These are phyloP conservation scores for Terana coerulea DNA, from an alignment of 768 basidiomycete genomes.

Conservation along the genomic window DNA sequence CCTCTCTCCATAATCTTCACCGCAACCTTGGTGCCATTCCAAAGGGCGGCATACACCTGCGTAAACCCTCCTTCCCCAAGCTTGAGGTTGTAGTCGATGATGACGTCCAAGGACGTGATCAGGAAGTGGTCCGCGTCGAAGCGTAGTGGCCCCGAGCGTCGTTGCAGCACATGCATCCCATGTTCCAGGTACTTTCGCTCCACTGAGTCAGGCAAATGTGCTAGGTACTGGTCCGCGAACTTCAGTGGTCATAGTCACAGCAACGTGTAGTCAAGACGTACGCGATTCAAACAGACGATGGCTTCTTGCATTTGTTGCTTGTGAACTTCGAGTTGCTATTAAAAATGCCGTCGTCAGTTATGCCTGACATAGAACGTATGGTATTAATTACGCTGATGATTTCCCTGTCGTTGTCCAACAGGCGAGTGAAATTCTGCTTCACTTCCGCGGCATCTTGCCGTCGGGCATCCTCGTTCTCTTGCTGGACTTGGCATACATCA, in stretches of 20 bases:
- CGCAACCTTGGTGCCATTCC: constrained; percentile 8
- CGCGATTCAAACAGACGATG: constrained; percentile 3
- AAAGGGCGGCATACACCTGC: constrained; percentile 5
- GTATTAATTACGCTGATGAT: not conserved
- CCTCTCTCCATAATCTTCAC: constrained; percentile 6
- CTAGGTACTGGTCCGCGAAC: not conserved
- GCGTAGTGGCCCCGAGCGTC: not conserved
- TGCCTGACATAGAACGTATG: not conserved
- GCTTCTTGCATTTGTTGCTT: constrained; percentile 10
- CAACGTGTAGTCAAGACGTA: not conserved
- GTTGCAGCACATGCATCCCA: constrained; percentile 3
- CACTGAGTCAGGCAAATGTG: not conserved
- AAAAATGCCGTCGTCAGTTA: too few species aligned
- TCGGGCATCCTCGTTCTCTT: constrained; percentile 4
- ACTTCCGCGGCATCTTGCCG: not conserved
- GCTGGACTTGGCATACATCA: not conserved
- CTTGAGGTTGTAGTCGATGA: constrained; percentile 4
- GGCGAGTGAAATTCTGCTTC: not conserved
- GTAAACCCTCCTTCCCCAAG: constrained; percentile 12
- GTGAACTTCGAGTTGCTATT: constrained; percentile 2
- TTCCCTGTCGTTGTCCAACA: constrained; percentile 3
- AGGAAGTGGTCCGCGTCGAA: not conserved
- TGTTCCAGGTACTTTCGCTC: constrained; percentile 4
- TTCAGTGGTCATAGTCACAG: not conserved
- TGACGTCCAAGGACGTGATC: constrained; percentile 11